Conservation (phyloP, 2,329 filamentous ascomycete genomes). For the Trichoderma sp. region DNA sequence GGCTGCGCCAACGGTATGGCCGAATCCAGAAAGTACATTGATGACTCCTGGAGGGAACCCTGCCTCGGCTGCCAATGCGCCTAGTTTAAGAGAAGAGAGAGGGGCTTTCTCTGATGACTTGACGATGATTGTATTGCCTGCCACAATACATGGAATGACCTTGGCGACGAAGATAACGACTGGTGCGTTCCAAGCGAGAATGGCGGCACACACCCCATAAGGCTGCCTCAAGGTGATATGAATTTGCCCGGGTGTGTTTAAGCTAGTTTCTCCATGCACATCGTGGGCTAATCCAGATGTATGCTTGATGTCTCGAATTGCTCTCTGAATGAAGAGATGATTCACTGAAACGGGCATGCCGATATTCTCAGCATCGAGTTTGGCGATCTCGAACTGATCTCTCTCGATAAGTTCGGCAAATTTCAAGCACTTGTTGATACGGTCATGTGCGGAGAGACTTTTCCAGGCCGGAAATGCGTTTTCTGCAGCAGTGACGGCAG, state of each 20-base stretch:
- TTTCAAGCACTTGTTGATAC: not conserved
- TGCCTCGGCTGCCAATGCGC: not conserved
- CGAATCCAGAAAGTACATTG: conserved; percentile 70
- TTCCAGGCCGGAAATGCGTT: not conserved
- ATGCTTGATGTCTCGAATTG: not conserved
- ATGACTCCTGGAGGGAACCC: conserved; percentile 65
- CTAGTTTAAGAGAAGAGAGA: not conserved
- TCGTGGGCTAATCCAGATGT: not conserved
- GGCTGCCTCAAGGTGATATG: not conserved
- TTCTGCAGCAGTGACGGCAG: not conserved
- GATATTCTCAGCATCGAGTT: not conserved
- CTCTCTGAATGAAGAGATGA: not conserved
- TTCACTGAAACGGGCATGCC: not conserved
- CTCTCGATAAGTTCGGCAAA: not conserved
- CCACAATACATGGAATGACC: not conserved
- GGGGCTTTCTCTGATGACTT: not conserved
- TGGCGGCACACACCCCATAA: not conserved
- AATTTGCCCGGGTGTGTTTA: not conserved
- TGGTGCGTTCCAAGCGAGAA: not conserved
- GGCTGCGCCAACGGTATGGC: conserved; percentile 64
- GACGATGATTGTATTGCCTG: not conserved
- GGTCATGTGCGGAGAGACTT: not conserved
- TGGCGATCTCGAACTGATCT: not conserved
- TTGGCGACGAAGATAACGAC: not conserved
- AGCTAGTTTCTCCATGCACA: not conserved